A percentile compares a stretch with the other conserved stretches of the same genome.
Conservation (phyloP, 768 basidiomycete genomes). For the Amanita pallidorosea region DNA sequence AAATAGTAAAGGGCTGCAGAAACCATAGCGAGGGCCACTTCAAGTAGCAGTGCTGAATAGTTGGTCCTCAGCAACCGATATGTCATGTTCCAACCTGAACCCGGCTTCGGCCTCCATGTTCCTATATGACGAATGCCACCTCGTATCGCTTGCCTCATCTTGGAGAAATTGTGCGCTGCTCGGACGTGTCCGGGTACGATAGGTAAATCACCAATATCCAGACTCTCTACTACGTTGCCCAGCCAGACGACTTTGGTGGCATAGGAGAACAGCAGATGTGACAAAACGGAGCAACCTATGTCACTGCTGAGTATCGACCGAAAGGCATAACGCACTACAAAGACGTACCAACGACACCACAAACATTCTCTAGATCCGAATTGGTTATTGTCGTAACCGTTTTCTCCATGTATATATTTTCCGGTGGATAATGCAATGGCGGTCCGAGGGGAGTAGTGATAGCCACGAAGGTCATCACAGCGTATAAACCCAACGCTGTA, state of each 20-base stretch:
- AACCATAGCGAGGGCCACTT: constrained; percentile 41
- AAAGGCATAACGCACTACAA: background rate
- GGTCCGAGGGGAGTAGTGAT: constrained; percentile 68
- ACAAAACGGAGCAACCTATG: constrained; percentile 46
- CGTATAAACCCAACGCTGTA: constrained; percentile 37
- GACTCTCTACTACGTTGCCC: constrained; percentile 58
- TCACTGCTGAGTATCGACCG: background rate
- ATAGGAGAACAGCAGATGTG: constrained; percentile 71
- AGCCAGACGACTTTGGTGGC: constrained; percentile 83
- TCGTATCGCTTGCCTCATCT: constrained; percentile 50
- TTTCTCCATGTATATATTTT: constrained; percentile 67
- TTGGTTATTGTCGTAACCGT: constrained; percentile 49
- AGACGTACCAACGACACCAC: constrained; percentile 40
- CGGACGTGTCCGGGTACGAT: constrained; percentile 72
- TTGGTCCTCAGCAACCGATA: constrained; percentile 59
- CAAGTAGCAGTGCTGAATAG: constrained; percentile 21
- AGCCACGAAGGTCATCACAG: constrained; percentile 24
- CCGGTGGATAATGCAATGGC: constrained; percentile 59
- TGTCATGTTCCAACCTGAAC: constrained; percentile 53
- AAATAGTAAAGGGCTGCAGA: constrained; percentile 58
- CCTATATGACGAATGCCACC: constrained; percentile 37
- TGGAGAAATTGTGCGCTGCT: constrained; percentile 45
- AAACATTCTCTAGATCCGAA: constrained; percentile 64
- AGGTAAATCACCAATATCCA: constrained; percentile 85
- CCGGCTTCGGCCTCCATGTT: constrained; percentile 47